phyloP scores from a whole-genome alignment of 2,329 filamentous ascomycete genomes.

The Monilinia polystroma region DNA sequence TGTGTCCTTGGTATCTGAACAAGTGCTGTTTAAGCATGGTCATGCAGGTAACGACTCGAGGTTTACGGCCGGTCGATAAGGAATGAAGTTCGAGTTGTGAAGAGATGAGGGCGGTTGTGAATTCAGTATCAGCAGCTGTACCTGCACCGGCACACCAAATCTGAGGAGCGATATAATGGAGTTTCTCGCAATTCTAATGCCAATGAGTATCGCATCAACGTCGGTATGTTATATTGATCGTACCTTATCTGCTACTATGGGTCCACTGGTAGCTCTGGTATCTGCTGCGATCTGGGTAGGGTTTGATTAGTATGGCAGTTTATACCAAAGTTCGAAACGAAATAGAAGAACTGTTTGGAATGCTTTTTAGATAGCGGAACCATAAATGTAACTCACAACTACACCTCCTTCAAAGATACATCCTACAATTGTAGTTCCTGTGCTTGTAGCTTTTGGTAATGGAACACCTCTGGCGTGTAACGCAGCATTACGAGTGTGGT shows the following conservation, averaged over 20 bases:
- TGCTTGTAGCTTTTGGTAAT: conserved; percentile 95
- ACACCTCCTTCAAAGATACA: conserved; percentile 96
- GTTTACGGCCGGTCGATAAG: conserved; percentile 92
- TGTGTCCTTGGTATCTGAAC: conserved; percentile 96
- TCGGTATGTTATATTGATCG: conserved; percentile 22
- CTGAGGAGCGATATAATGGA: conserved; percentile 97
- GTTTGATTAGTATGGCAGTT: conserved; percentile 28
- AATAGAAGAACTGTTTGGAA: background rate
- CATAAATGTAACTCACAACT: conserved; percentile 60
- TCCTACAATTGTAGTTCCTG: conserved; percentile 97
- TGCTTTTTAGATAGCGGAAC: background rate
- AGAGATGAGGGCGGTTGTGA: conserved; percentile 97
- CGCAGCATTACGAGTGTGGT: conserved; percentile 98
- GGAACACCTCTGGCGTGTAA: conserved; percentile 92
- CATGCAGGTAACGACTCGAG: conserved; percentile 98
- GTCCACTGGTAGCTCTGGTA: conserved; percentile 93
- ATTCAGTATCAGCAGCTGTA: conserved; percentile 97
- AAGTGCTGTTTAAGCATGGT: conserved; percentile 99
- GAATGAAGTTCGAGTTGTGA: conserved; percentile 98
- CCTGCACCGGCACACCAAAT: conserved; percentile 99
- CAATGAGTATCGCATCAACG: conserved; percentile 15
- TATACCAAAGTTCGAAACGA: background rate
- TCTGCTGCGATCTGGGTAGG: conserved; percentile 82
- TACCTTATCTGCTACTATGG: conserved; percentile 97
- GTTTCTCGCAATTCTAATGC: conserved; percentile 93